Percentiles rank a stretch among this genome's conserved stretches.
phyloP scores from a whole-genome alignment of 2,329 filamentous ascomycete genomes.

The Talaromyces sp. region DNA sequence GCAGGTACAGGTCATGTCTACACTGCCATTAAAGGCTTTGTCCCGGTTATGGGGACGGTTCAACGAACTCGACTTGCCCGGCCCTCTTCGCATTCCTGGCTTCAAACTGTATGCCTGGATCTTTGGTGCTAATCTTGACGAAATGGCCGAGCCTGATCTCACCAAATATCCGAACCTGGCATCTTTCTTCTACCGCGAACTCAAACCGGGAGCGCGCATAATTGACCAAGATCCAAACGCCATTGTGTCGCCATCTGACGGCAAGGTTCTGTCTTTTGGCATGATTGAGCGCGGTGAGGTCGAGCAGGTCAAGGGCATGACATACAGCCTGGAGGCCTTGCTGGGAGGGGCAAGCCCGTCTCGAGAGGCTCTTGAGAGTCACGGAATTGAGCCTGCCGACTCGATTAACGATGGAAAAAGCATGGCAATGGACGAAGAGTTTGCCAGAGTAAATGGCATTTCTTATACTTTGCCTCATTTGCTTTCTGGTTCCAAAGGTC shows the following conservation, averaged over 20 bases:
- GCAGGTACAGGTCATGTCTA: constrained; percentile 92
- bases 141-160: constrained; percentile 82
- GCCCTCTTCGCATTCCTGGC: constrained; percentile 79
- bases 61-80: constrained; percentile 83
- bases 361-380: constrained; percentile 31
- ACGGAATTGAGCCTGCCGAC: constrained; percentile 24
- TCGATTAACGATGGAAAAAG: constrained; percentile 50
- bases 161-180: constrained; percentile 88
- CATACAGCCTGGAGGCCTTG: constrained; percentile 89
- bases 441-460: constrained; percentile 89
- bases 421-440: constrained; percentile 80
- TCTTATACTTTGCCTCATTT: constrained; percentile 87
- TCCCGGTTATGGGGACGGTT: constrained; percentile 86
- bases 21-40: constrained; percentile 81
- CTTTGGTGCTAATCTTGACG: constrained; percentile 84
- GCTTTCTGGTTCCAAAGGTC: constrained; percentile 60
- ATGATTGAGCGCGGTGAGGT: constrained; percentile 90
- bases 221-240: constrained; percentile 75
- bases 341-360: constrained; percentile 59
- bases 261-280: constrained; percentile 84
- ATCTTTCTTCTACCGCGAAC: constrained; percentile 91
- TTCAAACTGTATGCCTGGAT: constrained; percentile 88
- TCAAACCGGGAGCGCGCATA: constrained; percentile 83
- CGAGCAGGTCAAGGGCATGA: constrained; percentile 98
- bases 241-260: constrained; percentile 82